Conservation (phyloP, 129 eudicot genomes). For the Tagetes erecta region DNA sequence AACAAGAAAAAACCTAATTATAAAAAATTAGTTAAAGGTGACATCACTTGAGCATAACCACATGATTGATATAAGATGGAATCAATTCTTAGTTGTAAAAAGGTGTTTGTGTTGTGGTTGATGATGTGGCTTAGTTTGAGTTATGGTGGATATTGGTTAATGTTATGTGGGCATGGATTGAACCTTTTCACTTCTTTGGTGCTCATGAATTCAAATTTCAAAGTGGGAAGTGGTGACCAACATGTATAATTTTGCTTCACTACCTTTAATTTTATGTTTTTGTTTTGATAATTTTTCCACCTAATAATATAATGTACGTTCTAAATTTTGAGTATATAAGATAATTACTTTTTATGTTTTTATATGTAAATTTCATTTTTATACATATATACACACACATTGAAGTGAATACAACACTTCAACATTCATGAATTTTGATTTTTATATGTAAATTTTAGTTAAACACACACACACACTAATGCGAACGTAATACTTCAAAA, state of each 20-base stretch:
- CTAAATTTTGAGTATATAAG: neutral
- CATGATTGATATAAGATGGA: constrained; percentile 37
- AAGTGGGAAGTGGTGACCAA: constrained; percentile 20
- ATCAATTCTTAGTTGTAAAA: constrained; percentile 32
- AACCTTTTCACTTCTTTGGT: constrained; percentile 34
- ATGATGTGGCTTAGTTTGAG: constrained; percentile 35
- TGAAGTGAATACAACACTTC: no score
- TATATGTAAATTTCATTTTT: no score
- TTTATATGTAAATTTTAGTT: no score
- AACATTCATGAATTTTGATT: no score
- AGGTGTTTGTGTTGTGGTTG: constrained; percentile 30
- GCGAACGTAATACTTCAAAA: no score
- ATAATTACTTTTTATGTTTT: neutral
- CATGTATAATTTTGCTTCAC: neutral
- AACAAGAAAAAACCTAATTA: constrained; percentile 10
- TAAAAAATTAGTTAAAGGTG: constrained; percentile 2
- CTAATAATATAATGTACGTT: neutral
- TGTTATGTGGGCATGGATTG: constrained; percentile 39
- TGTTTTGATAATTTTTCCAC: neutral
- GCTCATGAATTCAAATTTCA: constrained; percentile 23
- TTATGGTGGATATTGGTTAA: constrained; percentile 36
- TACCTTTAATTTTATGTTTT: neutral
- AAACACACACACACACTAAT: no score
- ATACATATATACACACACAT: no score
- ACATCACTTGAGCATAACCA: constrained; percentile 31